Conservation (phyloP, 1,139 yeast genomes). For the Kodamaea fungicola region DNA sequence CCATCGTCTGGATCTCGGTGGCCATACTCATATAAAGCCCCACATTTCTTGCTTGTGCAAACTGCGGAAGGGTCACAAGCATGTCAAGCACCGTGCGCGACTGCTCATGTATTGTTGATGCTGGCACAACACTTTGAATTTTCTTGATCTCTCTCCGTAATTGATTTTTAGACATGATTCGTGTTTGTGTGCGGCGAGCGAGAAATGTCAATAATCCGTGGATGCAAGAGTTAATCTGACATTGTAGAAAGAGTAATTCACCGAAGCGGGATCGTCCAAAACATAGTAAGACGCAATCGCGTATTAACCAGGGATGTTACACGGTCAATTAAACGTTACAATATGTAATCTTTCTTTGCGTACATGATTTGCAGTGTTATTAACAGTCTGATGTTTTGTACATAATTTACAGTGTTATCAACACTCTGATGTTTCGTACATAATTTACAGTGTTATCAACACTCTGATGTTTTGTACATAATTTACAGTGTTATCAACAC, state of each 20-base stretch:
- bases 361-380: too few relatives aligned
- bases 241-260: background rate
- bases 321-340: too few relatives aligned
- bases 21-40: slow-evolving; percentile 72
- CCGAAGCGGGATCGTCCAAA: background rate
- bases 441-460: too few relatives aligned
- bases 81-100: slow-evolving; percentile 20
- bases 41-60: slow-evolving; percentile 42
- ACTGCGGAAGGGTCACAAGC: slow-evolving; percentile 34
- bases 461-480: too few relatives aligned
- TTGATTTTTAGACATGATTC: slow-evolving; percentile 9
- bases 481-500: too few relatives aligned
- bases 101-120: slow-evolving; percentile 9
- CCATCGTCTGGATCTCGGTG: slow-evolving; percentile 54
- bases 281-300: background rate
- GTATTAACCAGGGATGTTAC: too few relatives aligned
- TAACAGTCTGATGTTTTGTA: too few relatives aligned
- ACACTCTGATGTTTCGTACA: too few relatives aligned
- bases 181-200: background rate
- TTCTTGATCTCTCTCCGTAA: slow-evolving; percentile 10
- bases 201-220: background rate
- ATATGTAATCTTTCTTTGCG: too few relatives aligned
- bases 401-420: too few relatives aligned
- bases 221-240: background rate
- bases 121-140: slow-evolving; percentile 6